A percentile compares a stretch with the other conserved stretches of the same genome.
Conservation (phyloP, 2,329 filamentous ascomycete species). For the Leptographium galeiforme region DNA sequence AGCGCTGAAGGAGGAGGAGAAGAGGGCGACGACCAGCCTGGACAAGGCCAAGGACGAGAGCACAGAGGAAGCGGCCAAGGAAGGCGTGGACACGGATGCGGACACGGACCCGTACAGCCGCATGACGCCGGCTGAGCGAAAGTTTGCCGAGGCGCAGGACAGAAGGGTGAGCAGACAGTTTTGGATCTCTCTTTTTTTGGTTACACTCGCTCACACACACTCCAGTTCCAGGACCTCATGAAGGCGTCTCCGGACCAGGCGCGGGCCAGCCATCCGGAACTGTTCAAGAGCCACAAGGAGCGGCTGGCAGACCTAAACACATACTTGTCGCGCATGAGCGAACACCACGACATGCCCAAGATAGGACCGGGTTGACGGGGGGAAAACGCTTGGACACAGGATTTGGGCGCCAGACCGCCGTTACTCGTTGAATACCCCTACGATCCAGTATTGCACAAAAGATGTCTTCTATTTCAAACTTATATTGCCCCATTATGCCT, state of each 20-base stretch:
- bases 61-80: slow-evolving; percentile 9
- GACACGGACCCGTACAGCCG: slow-evolving; percentile 16
- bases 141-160: slow-evolving; percentile 66
- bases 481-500: too few species aligned
- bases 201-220: not conserved
- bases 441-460: too few species aligned
- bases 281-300: slow-evolving; percentile 94
- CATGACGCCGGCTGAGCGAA: slow-evolving; percentile 77
- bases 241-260: slow-evolving; percentile 38
- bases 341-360: slow-evolving; percentile 92
- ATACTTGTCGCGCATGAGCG: slow-evolving; percentile 80
- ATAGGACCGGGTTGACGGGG: slow-evolving; percentile 43
- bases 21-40: slow-evolving; percentile 12
- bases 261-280: slow-evolving; percentile 46
- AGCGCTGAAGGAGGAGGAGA: slow-evolving; percentile 13
- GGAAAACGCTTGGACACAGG: too few species aligned
- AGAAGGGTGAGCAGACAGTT: slow-evolving; percentile 41
- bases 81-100: slow-evolving; percentile 16
- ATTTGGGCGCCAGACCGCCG: not conserved
- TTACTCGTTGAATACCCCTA: too few species aligned
- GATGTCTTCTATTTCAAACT: too few species aligned
- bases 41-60: slow-evolving; percentile 10
- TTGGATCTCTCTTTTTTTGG: too few species aligned
- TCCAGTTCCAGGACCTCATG: slow-evolving; percentile 59
- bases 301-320: slow-evolving; percentile 90